phyloP scores from a whole-genome alignment of 2,329 filamentous ascomycete species.

The Tolypocladium amazonense region DNA sequence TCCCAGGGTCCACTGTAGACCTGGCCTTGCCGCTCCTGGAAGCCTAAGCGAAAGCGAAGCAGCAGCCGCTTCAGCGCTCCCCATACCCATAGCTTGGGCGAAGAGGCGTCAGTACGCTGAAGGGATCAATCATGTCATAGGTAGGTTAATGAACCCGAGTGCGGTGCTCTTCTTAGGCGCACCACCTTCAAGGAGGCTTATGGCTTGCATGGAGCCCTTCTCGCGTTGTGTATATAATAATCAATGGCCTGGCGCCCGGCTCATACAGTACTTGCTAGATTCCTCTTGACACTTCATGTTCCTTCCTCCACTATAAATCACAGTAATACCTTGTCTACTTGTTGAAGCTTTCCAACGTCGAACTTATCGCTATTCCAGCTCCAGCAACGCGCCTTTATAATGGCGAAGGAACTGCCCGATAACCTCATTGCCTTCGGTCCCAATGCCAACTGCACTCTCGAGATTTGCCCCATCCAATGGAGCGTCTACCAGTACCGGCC shows the following conservation, averaged over 20 bases:
- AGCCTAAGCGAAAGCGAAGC: background rate
- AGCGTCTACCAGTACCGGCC: constrained; percentile 32
- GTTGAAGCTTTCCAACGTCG: background rate
- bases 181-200: no score
- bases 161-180: background rate
- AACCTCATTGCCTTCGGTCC: constrained; percentile 25
- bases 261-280: background rate
- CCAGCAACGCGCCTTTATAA: background rate
- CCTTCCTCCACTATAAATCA: background rate
- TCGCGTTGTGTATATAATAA: background rate
- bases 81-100: background rate
- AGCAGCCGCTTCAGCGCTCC: background rate
- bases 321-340: background rate
- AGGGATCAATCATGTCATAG: background rate
- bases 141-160: background rate
- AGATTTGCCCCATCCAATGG: constrained; percentile 28
- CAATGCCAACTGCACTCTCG: constrained; percentile 33
- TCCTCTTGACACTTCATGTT: background rate
- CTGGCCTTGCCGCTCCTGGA: background rate
- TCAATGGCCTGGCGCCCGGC: background rate
- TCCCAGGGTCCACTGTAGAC: background rate
- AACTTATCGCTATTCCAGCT: background rate
- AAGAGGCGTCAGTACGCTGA: background rate
- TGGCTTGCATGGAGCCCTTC: background rate
- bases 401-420: background rate